Percentiles rank a stretch among this genome's conserved stretches.
Conservation (phyloP, 495 filamentous ascomycete genomes). For the Daldinia childiae region DNA sequence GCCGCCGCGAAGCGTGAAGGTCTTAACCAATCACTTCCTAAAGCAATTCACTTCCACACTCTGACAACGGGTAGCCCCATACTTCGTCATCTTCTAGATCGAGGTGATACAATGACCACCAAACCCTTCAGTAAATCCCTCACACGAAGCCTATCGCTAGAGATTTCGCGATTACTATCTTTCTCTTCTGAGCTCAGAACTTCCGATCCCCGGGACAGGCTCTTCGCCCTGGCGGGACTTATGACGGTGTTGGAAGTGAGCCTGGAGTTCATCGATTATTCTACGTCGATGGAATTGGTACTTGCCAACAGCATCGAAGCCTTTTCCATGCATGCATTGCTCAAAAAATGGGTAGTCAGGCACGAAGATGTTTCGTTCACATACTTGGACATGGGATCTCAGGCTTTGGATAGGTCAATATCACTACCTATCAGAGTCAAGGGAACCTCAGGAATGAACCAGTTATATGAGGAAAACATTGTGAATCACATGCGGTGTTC, state of each 20-base stretch:
- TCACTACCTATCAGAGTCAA: neutral
- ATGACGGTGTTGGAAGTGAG: neutral
- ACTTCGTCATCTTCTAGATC: too few relatives aligned
- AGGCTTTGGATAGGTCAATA: too few relatives aligned
- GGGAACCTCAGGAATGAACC: too few relatives aligned
- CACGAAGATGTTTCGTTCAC: neutral
- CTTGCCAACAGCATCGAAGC: neutral
- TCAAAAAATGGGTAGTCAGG: neutral
- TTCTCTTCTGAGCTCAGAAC: conserved; percentile 3
- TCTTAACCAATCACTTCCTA: neutral
- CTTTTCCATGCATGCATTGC: neutral
- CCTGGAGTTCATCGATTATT: neutral
- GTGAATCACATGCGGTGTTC: too few relatives aligned
- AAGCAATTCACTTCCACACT: conserved; percentile 4
- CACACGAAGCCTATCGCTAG: neutral
- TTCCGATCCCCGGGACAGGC: neutral
- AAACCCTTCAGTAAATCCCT: too few relatives aligned
- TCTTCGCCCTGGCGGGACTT: neutral
- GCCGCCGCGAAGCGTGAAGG: conserved; percentile 1
- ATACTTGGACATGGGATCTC: neutral
- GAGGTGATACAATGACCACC: too few relatives aligned
- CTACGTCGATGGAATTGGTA: neutral
- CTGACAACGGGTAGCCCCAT: conserved; percentile 3
- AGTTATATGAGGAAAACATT: too few relatives aligned
- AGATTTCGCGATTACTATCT: neutral